A percentile compares a stretch with the other conserved stretches of the same genome.
Evolutionary conservation across 257 asterid genomes (phyloP).

Genomic region (Nicotiana otophora): DNA sequence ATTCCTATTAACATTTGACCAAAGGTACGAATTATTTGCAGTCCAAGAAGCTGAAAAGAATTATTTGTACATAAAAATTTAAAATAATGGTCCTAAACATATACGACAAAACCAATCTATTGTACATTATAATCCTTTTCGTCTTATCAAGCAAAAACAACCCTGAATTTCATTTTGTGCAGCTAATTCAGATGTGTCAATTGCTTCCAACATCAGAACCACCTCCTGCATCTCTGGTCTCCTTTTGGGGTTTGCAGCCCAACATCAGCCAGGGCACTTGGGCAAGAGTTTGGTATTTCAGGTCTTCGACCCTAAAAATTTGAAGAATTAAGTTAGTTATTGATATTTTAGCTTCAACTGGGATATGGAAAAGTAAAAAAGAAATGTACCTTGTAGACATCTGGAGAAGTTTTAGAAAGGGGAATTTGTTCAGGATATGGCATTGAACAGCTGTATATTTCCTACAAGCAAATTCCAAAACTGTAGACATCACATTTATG

Average conservation of each 20-base stretch:
- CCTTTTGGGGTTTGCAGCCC: slow-evolving; percentile 11
- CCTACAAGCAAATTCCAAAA: slow-evolving; percentile 31
- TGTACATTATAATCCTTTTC: neutral
- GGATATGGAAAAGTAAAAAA: no score
- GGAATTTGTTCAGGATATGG: neutral
- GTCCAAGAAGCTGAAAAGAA: neutral
- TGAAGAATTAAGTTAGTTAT: neutral
- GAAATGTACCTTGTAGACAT: neutral
- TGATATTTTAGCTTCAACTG: no score
- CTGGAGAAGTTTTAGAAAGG: neutral
- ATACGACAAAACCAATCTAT: neutral
- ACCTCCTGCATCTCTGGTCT: slow-evolving; percentile 27
- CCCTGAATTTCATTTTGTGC: neutral
- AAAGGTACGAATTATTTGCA: neutral
- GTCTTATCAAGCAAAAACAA: neutral
- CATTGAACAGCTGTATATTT: slow-evolving; percentile 8
- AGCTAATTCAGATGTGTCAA: neutral
- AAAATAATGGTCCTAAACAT: neutral
- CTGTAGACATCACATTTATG: slow-evolving; percentile 30
- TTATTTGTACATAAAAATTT: neutral
- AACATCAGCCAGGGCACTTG: slow-evolving; percentile 15
- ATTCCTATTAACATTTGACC: neutral
- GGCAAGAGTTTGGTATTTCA: slow-evolving; percentile 5
- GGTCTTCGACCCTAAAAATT: slow-evolving; percentile 14
- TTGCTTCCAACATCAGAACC: slow-evolving; percentile 13